Percentiles rank a stretch among this genome's conserved stretches.
phyloP scores from a whole-genome alignment of 2,329 filamentous ascomycete species.

The Aspergillus phoenicis region DNA sequence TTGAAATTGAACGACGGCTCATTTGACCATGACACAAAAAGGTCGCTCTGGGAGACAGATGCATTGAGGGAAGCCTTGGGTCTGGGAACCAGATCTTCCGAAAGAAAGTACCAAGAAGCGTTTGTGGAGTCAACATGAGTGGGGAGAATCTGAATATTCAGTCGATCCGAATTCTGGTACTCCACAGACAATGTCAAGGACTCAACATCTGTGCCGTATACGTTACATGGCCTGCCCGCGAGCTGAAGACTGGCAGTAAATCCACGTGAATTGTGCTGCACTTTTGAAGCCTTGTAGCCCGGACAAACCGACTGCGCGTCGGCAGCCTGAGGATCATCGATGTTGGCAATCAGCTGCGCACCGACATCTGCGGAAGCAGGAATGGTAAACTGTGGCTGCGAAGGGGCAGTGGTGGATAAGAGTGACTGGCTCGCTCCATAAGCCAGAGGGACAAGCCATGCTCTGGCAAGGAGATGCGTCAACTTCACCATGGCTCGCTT shows the following conservation, averaged over 20 bases:
- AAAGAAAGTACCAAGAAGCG: slow-evolving; percentile 67
- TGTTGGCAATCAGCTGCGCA: slow-evolving; percentile 60
- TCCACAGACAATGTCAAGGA: slow-evolving; percentile 68
- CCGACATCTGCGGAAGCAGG: slow-evolving; percentile 52
- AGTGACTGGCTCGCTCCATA: slow-evolving; percentile 26
- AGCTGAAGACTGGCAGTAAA: slow-evolving; percentile 56
- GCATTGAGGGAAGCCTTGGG: slow-evolving; percentile 52
- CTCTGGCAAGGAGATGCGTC: slow-evolving; percentile 23
- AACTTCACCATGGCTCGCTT: slow-evolving; percentile 29
- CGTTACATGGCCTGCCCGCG: slow-evolving; percentile 64
- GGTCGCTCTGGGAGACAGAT: slow-evolving; percentile 41
- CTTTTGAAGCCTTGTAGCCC: slow-evolving; percentile 58
- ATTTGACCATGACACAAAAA: slow-evolving; percentile 60
- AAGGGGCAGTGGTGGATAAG: slow-evolving; percentile 18
- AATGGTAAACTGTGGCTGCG: slow-evolving; percentile 48
- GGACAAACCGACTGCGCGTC: slow-evolving; percentile 66
- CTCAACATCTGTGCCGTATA: slow-evolving; percentile 75
- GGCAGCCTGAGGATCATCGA: slow-evolving; percentile 64
- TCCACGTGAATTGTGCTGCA: slow-evolving; percentile 50
- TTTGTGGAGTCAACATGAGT: slow-evolving; percentile 64
- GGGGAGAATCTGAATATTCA: slow-evolving; percentile 72
- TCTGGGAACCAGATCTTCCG: slow-evolving; percentile 63
- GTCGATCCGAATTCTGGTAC: slow-evolving; percentile 65
- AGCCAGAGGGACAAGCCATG: slow-evolving; percentile 30
- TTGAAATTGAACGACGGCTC: slow-evolving; percentile 60